phyloP scores from a whole-genome alignment of 1,284 basidiomycete genomes.

The Gymnopus androsaceus region DNA sequence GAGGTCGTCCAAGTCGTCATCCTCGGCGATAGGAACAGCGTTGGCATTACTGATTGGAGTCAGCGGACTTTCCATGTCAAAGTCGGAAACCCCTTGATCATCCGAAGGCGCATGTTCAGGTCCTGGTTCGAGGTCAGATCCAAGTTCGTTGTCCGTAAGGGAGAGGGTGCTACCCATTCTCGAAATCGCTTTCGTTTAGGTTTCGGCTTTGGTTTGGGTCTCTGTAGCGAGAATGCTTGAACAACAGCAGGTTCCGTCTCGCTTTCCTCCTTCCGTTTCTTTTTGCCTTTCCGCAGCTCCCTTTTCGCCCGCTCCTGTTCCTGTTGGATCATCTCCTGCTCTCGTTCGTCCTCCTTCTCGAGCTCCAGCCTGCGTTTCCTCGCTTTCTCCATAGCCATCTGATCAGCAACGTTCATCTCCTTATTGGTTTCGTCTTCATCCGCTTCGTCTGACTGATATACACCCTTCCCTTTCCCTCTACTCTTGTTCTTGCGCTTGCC shows the following conservation, averaged over 20 bases:
- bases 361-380: slow-evolving; percentile 60
- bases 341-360: slow-evolving; percentile 49
- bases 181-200: slow-evolving; percentile 11
- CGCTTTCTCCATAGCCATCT: slow-evolving; percentile 69
- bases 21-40: no score
- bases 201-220: slow-evolving; percentile 10
- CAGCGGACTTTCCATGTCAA: no score
- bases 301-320: slow-evolving; percentile 30
- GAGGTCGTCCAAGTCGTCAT: no score
- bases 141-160: neutral
- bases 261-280: slow-evolving; percentile 18
- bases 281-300: slow-evolving; percentile 28
- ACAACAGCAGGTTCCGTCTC: neutral
- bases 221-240: neutral
- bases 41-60: no score
- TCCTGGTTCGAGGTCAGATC: neutral
- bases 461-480: slow-evolving; percentile 17
- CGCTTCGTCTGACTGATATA: neutral
- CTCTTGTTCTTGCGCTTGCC: slow-evolving; percentile 5
- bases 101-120: neutral
- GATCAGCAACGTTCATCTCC: slow-evolving; percentile 50
- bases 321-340: slow-evolving; percentile 37
- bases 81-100: no score
- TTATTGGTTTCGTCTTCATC: slow-evolving; percentile 22
- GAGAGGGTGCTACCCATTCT: neutral